Evolutionary conservation across 2,329 filamentous ascomycete species (phyloP), one percentile per base, ranked within the genome.

Genomic region (Cladosporium sp.): DNA sequence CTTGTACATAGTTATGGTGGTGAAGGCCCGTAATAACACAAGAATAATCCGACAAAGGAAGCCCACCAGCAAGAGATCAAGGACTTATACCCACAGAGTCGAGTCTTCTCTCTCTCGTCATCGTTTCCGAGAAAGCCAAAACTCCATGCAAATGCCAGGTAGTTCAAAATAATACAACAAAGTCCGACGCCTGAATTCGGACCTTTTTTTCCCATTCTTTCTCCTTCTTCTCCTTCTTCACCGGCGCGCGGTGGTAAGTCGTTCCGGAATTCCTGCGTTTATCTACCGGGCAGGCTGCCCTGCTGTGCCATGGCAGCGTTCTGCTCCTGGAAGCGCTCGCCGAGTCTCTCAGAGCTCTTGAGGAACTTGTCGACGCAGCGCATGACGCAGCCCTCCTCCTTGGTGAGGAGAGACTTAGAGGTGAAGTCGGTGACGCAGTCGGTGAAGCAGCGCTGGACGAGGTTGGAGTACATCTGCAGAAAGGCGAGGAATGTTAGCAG

Each of bases 371-470:
- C 89, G 61, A 97, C 92, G 77, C 94, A 99, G 69, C 91, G 89
- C 78, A 90, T 87, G 70, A 97, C 86, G 79, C 94, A 99, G 74
- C 89, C 88, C 71, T 89, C 89, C 79, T 99, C 94, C 73, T 90
- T 88, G 65, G 86, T 83, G 62, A 89, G 88, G 65, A 99, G 85
- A 49, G 91, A 90, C 80, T 97, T 97, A 78, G 91, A 96, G 71
- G 92, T 96, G 84, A 99, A 99, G 82, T 97, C 92, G 77, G 92
- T 93, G 77, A 99, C 85, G 82, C 94, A 99, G 77, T 94, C 88
- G 74, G 90, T 87, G 83, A 99, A 99, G 85, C 94, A 99, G 78
- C 87, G 84, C 75, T 91, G 87, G 68, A 91, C 88, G 56, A 90
- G 82, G 77, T 84, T 86, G 70, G 83, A 86, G 75, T 87, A 88